Base-by-base conservation (phyloP, 2,329 filamentous ascomycete species). In the Alternaria burnsii region DNA sequence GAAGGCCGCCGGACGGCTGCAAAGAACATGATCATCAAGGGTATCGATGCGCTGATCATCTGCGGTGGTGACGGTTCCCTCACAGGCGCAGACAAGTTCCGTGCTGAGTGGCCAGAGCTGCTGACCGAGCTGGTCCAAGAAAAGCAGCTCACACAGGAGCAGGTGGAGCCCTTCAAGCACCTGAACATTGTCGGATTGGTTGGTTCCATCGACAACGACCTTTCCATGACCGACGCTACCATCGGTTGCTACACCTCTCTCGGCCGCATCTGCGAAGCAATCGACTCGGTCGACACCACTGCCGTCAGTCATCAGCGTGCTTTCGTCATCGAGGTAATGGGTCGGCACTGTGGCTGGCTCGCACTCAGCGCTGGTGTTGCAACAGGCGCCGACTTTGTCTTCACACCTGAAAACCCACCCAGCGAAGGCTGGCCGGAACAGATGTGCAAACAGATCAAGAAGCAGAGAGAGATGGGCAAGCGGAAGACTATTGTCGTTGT, bases 401-500 rank as follows among this genome's bases (percentile, higher is more conserved):
- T 99, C 79, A 94, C 97, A 66, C 95, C 95, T 0, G 95, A 99
- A 81, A 93, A 94, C 77, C 95, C 95, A 60, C 92, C 93, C 46
- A 86, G 88, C 61, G 88, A 92, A 64, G 91, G 94, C 73, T 99
- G 95, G 95, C 88, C 91, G 77, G 87, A 66, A 34, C 68, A 73
- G 22, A 74, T 73, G 65, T 68, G 70, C 63, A 71, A 59, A 72
- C 66, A 71, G 60, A 59, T 67, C 55, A 65, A 71, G 64, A 76
- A 95, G 89, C 95, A 98, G 81, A 90, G 95, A 67, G 84, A 86
- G 63, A 86, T 93, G 75, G 95, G 95, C 74, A 99, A 98, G 86
- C 88, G 95, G 72, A 96, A 97, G 84, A 98, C 95, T 1, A 98
- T 98, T 71, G 94, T 99, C 72, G 97, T 99, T 71, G 91, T 99